Percentiles rank a stretch among this genome's conserved stretches.
Evolutionary conservation across 345 rosid species (phyloP).

Genomic region (thale cress (Arabidopsis thaliana)): DNA sequence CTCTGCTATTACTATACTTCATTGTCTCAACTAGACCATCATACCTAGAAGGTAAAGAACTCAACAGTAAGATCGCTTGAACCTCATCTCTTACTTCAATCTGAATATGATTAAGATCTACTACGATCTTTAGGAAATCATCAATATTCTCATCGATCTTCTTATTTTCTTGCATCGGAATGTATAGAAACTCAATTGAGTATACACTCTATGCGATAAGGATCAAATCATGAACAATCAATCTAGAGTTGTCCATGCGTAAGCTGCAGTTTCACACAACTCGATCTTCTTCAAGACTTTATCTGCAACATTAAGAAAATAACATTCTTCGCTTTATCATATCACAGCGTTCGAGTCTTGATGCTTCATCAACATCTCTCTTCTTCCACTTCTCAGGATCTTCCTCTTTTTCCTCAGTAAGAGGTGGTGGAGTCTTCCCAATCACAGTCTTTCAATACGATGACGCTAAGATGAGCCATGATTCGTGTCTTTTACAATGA

Average conservation of each 20-base stretch:
- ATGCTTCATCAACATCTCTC: neutral
- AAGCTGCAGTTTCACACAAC: no score
- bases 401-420: no score
- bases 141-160: neutral
- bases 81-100: neutral
- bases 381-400: no score
- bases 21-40: neutral
- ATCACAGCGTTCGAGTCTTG: no score
- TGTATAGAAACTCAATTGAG: neutral
- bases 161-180: neutral
- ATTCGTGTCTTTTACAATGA: no score
- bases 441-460: no score
- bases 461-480: no score
- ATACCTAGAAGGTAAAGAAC: neutral
- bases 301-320: no score
- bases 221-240: neutral
- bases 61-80: neutral
- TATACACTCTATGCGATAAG: neutral
- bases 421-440: no score
- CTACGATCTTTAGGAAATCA: neutral
- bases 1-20: neutral
- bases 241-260: no score
- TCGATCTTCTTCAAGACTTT: no score
- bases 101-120: neutral
- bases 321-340: no score